Conservation (phyloP, 1,284 basidiomycete genomes). For the Ceratobasidium sp. region DNA sequence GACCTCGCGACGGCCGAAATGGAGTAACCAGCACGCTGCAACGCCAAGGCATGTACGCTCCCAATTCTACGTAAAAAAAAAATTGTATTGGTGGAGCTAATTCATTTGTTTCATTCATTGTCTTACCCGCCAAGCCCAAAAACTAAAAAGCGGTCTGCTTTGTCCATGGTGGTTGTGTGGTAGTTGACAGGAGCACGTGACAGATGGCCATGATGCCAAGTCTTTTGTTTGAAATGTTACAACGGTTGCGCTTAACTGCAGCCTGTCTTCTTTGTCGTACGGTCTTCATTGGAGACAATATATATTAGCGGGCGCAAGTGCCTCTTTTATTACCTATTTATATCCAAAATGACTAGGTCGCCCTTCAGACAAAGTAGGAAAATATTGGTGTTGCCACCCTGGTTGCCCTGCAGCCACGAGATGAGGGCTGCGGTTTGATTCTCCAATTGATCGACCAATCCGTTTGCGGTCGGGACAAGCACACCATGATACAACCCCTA, state of each 20-base stretch:
- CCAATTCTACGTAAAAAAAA: constrained; percentile 40
- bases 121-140: constrained; percentile 47
- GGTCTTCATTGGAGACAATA: not conserved
- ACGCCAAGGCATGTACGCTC: constrained; percentile 22
- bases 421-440: constrained; percentile 23
- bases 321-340: not conserved
- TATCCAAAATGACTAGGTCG: not conserved
- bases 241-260: no score
- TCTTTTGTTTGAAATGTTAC: no score
- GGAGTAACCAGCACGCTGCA: constrained; percentile 30
- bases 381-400: not conserved
- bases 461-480: not conserved
- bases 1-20: constrained; percentile 45
- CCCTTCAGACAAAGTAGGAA: not conserved
- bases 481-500: not conserved
- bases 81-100: not conserved
- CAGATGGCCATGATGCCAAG: constrained; percentile 8
- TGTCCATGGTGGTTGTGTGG: constrained; percentile 22
- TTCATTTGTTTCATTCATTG: not conserved
- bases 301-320: no score
- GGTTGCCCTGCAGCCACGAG: constrained; percentile 2
- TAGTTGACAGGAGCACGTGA: constrained; percentile 23
- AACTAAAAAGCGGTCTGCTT: constrained; percentile 26
- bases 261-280: no score
- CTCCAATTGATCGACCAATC: not conserved